phyloP scores from a whole-genome alignment of 2,329 filamentous ascomycete genomes.

The Stachybotrys echinatus region DNA sequence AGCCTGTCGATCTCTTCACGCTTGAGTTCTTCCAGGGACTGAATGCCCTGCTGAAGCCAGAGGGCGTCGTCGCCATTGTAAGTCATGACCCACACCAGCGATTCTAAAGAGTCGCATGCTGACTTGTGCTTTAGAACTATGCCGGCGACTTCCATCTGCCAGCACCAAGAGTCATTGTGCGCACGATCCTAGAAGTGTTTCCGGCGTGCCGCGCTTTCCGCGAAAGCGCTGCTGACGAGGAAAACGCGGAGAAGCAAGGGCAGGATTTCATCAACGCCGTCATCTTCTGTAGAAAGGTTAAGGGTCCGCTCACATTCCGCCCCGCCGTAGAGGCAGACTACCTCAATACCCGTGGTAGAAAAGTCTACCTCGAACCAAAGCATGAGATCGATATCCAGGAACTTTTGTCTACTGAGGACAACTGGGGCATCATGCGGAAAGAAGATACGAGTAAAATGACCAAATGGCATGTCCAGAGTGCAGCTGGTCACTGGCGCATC shows the following conservation, averaged over 20 bases:
- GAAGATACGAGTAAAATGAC: slow-evolving; percentile 64
- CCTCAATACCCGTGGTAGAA: slow-evolving; percentile 64
- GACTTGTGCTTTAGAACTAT: slow-evolving; percentile 63
- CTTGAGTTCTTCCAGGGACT: slow-evolving; percentile 74
- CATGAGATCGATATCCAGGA: slow-evolving; percentile 58
- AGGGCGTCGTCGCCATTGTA: slow-evolving; percentile 85
- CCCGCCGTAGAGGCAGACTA: slow-evolving; percentile 59
- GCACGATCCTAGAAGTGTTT: slow-evolving; percentile 78
- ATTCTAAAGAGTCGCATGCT: slow-evolving; percentile 5
- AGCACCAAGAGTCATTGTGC: slow-evolving; percentile 70
- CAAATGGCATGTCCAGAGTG: slow-evolving; percentile 69
- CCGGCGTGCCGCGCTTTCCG: slow-evolving; percentile 89
- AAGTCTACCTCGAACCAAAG: slow-evolving; percentile 65
- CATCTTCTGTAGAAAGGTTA: slow-evolving; percentile 77
- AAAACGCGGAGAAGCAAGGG: slow-evolving; percentile 39
- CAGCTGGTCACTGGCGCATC: slow-evolving; percentile 81
- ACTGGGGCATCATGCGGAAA: slow-evolving; percentile 49
- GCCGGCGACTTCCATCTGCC: slow-evolving; percentile 80
- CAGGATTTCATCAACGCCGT: slow-evolving; percentile 93
- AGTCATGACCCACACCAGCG: slow-evolving; percentile 24
- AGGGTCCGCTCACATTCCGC: slow-evolving; percentile 57
- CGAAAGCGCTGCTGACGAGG: slow-evolving; percentile 56
- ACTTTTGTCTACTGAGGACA: slow-evolving; percentile 34
- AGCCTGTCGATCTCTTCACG: slow-evolving; percentile 85
- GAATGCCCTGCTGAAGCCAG: slow-evolving; percentile 62